Percentiles rank a stretch among this genome's conserved stretches.
phyloP scores from a whole-genome alignment of 2,329 filamentous ascomycete species.

The Fusarium sp. region DNA sequence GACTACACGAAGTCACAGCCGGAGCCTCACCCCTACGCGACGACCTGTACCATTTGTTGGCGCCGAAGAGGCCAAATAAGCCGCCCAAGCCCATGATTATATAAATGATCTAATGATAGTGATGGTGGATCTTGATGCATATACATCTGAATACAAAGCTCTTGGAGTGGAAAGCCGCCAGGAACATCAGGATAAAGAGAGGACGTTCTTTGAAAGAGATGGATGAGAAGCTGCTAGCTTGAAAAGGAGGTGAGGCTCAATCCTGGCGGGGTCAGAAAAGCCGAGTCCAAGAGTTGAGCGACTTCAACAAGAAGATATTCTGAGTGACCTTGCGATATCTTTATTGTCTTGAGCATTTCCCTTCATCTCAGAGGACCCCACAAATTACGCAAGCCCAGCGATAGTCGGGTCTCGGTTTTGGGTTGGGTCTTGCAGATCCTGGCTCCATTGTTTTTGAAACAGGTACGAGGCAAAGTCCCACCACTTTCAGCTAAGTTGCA shows the following conservation, averaged over 20 bases:
- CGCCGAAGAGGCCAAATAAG: conserved; percentile 40
- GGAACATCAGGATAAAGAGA: background rate
- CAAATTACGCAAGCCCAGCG: conserved; percentile 24
- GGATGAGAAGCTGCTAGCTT: background rate
- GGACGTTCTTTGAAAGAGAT: conserved; percentile 10
- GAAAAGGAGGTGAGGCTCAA: background rate
- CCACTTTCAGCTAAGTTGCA: background rate
- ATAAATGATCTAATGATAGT: conserved; percentile 31
- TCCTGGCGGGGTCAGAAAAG: background rate
- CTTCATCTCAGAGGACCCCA: conserved; percentile 3
- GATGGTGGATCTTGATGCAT: conserved; percentile 12
- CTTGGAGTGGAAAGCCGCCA: background rate
- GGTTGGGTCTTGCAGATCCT: conserved; percentile 3
- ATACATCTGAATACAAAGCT: conserved; percentile 4
- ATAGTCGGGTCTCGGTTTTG: conserved; percentile 32
- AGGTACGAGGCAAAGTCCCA: conserved; percentile 18
- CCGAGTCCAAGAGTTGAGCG: background rate
- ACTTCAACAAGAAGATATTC: background rate
- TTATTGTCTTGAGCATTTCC: background rate
- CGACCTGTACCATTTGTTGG: conserved; percentile 52
- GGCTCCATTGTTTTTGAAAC: conserved; percentile 29
- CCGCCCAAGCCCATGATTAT: background rate
- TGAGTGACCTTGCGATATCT: background rate
- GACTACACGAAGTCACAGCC: conserved; percentile 40
- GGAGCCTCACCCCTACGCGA: conserved; percentile 52